A percentile compares a stretch with the other conserved stretches of the same genome.
phyloP scores from a whole-genome alignment of 2,329 filamentous ascomycete genomes.

The Monosporascus sp. region DNA sequence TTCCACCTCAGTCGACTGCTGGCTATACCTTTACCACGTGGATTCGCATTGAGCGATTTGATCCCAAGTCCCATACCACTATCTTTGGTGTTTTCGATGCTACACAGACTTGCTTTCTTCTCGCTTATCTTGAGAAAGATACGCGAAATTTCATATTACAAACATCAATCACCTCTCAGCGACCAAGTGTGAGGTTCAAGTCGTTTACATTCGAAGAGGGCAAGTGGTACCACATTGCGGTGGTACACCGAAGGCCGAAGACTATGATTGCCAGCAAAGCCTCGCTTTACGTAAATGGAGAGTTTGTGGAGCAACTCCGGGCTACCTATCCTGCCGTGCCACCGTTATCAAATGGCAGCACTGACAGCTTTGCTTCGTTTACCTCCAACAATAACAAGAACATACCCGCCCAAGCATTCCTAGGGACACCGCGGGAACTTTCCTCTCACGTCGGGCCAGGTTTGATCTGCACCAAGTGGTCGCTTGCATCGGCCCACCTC shows the following conservation, averaged over 20 bases:
- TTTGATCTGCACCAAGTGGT: conserved; percentile 75
- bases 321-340: conserved; percentile 81
- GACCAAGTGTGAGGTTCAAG: conserved; percentile 92
- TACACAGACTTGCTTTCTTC: conserved; percentile 86
- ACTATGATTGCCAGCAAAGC: conserved; percentile 74
- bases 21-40: conserved; percentile 90
- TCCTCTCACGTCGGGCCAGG: conserved; percentile 70
- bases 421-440: conserved; percentile 87
- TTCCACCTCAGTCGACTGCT: conserved; percentile 72
- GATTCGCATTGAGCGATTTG: conserved; percentile 84
- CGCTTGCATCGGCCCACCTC: conserved; percentile 81
- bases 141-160: conserved; percentile 93
- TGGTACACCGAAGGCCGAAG: conserved; percentile 78
- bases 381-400: conserved; percentile 52
- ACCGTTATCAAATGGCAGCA: conserved; percentile 54
- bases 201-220: conserved; percentile 69
- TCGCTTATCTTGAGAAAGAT: conserved; percentile 90
- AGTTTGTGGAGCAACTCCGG: conserved; percentile 88
- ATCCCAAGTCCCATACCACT: conserved; percentile 80
- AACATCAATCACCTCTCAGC: conserved; percentile 80
- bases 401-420: conserved; percentile 79
- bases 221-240: conserved; percentile 87
- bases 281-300: conserved; percentile 84
- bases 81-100: conserved; percentile 93
- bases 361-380: conserved; percentile 67